Evolutionary conservation across 306 rosid genomes (phyloP).

Genomic region (Corylus americana): DNA sequence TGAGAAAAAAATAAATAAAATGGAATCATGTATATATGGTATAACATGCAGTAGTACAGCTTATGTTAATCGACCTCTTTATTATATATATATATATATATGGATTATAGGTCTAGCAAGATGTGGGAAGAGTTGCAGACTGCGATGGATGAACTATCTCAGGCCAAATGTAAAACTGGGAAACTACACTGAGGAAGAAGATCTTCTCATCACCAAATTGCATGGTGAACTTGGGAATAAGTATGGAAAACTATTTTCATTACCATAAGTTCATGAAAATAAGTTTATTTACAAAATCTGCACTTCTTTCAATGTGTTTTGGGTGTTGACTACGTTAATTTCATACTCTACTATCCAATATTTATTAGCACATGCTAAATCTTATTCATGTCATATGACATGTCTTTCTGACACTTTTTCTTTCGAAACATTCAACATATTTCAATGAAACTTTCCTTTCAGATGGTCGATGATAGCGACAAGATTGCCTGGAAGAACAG

Average conservation of each 20-base stretch:
- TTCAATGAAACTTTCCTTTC: background rate
- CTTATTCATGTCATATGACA: too few relatives aligned
- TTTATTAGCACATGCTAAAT: too few relatives aligned
- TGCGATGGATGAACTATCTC: constrained; percentile 78
- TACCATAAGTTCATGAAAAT: too few relatives aligned
- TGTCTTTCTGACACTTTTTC: background rate
- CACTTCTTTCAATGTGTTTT: too few relatives aligned
- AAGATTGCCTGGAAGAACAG: constrained; percentile 63
- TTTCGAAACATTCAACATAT: too few relatives aligned
- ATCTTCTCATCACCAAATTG: constrained; percentile 48
- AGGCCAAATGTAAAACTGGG: constrained; percentile 69
- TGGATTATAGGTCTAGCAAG: constrained; percentile 50
- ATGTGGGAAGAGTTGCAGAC: constrained; percentile 88
- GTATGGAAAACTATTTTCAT: constrained; percentile 32
- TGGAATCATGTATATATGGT: too few relatives aligned
- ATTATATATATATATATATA: background rate
- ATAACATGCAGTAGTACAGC: too few relatives aligned
- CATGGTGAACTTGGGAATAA: constrained; percentile 68
- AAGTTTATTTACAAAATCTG: too few relatives aligned
- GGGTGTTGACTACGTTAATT: too few relatives aligned
- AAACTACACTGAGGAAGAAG: constrained; percentile 55
- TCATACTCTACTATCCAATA: too few relatives aligned
- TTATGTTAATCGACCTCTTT: background rate
- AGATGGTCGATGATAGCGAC: constrained; percentile 76
- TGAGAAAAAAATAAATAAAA: too few relatives aligned